Base-by-base conservation (phyloP, 2,329 filamentous ascomycete genomes). In the Colletotrichum cereale region DNA sequence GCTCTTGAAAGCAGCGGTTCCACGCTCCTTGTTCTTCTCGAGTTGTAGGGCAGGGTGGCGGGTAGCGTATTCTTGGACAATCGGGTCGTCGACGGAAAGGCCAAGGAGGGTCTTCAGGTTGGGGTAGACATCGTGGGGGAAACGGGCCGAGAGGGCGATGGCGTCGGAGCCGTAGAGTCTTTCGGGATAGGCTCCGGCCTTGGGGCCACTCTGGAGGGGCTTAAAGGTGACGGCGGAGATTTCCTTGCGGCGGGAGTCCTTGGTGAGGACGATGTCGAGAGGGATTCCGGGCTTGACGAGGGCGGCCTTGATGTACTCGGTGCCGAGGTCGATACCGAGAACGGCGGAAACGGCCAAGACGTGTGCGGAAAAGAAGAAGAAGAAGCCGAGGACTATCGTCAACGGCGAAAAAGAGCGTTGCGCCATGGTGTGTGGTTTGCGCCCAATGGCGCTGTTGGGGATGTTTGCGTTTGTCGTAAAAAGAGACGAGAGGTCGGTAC, bases 181-280 rank as follows among this genome's bases (percentile, higher is more conserved):
- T 83, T 99, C 96, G 48, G 96, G 96, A 80, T 92, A 98, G 24
- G 85, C 83, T 64, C 89, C 91, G 75, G 86, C 85, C 77, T 88
- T 88, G 71, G 89, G 86, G 66, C 88, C 89, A 77, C 88, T 85
- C 76, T 89, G 89, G n/a, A 90, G 87, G 47, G 95, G 94, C 84
- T 99, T 98, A 85, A 99, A 98, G 53, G 94, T 93, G 76, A 99
- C 91, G 52, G 95, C 95, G 2, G 95, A 94, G 31, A 89, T 89
- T 82, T 99, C 96, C 86, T 99, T 99, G 79, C 96, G 92, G 82
- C 97, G 93, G 38, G 96, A 98, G 84, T 99, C 96, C 81, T 98
- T 99, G 38, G 95, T 98, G 67, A 98, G 89, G 81, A 99, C 96
- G 75, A 99, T 98, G 76, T 99, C 96, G 80, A 99, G 93, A 14